Evolutionary conservation across 2,329 filamentous ascomycete species (phyloP).

Genomic region (Metarhizium anisopliae): DNA sequence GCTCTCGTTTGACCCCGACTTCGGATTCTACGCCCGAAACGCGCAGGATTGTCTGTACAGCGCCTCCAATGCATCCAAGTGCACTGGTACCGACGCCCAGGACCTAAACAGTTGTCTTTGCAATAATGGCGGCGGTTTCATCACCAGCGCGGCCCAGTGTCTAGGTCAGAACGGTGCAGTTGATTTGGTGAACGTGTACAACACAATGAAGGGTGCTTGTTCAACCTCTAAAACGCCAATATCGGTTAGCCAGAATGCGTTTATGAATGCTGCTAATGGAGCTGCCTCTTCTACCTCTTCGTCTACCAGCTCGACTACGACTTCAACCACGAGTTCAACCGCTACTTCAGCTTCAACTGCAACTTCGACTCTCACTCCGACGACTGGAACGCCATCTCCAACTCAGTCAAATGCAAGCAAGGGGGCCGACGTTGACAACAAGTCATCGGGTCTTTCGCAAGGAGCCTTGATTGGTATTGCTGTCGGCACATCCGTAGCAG

Average conservation of each 20-base stretch:
- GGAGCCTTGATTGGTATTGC: constrained; percentile 31
- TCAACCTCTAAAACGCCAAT: constrained; percentile 33
- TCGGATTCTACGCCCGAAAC: constrained; percentile 23
- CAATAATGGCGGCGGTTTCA: constrained; percentile 37
- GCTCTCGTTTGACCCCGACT: constrained; percentile 20
- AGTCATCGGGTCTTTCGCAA: constrained; percentile 20
- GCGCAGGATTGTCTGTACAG: constrained; percentile 32
- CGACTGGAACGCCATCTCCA: background rate
- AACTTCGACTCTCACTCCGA: background rate
- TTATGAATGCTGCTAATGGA: constrained; percentile 19
- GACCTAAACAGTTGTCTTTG: constrained; percentile 42
- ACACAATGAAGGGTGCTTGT: constrained; percentile 35
- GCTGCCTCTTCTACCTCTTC: background rate
- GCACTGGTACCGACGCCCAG: constrained; percentile 27
- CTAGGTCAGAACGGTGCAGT: constrained; percentile 24
- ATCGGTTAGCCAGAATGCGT: constrained; percentile 30
- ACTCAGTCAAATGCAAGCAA: background rate
- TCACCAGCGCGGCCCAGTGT: constrained; percentile 37
- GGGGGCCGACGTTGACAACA: background rate
- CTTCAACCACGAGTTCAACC: constrained; percentile 2
- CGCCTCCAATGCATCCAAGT: constrained; percentile 30
- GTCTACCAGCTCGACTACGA: constrained; percentile 25
- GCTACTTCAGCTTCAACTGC: constrained; percentile 2
- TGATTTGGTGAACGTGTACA: constrained; percentile 34
- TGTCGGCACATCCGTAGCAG: constrained; percentile 24